A percentile compares a stretch with the other conserved stretches of the same genome.
Conservation (phyloP, 1,139 yeast genomes). For the Debaryomyces robertsiae region DNA sequence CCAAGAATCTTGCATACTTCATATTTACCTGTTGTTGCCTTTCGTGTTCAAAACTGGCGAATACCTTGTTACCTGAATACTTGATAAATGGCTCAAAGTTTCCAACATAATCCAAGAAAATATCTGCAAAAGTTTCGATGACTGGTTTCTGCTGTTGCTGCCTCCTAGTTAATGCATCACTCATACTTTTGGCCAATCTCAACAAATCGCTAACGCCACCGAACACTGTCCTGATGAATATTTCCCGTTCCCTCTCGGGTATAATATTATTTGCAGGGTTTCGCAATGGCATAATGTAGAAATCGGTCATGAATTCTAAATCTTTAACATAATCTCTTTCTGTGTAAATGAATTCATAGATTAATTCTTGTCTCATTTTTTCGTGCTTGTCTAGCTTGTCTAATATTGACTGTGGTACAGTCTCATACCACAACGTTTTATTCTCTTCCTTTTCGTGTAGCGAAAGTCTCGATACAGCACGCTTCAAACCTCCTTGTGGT, state of each 20-base stretch:
- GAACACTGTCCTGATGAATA: constrained; percentile 88
- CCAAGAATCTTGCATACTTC: constrained; percentile 87
- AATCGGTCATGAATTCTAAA: constrained; percentile 88
- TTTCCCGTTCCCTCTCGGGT: constrained; percentile 86
- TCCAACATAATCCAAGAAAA: constrained; percentile 80
- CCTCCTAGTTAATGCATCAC: constrained; percentile 86
- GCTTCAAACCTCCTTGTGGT: constrained; percentile 82
- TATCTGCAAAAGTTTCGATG: constrained; percentile 83
- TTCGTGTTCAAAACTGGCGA: constrained; percentile 94
- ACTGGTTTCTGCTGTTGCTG: constrained; percentile 85
- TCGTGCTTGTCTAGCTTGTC: constrained; percentile 82
- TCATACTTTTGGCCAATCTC: constrained; percentile 77
- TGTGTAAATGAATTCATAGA: constrained; percentile 90
- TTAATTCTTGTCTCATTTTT: constrained; percentile 91
- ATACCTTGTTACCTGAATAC: constrained; percentile 95
- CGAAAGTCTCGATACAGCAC: constrained; percentile 81
- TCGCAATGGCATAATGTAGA: constrained; percentile 88
- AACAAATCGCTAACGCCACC: constrained; percentile 88
- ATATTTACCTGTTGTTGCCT: constrained; percentile 90
- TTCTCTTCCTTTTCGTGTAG: constrained; percentile 77
- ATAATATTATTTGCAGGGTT: constrained; percentile 75
- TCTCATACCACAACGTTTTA: constrained; percentile 91
- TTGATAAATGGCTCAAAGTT: constrained; percentile 89
- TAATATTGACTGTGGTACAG: constrained; percentile 80
- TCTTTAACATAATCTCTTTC: constrained; percentile 96